Base-by-base conservation (phyloP, 2,329 filamentous ascomycete genomes). In the Gremmenia infestans region DNA sequence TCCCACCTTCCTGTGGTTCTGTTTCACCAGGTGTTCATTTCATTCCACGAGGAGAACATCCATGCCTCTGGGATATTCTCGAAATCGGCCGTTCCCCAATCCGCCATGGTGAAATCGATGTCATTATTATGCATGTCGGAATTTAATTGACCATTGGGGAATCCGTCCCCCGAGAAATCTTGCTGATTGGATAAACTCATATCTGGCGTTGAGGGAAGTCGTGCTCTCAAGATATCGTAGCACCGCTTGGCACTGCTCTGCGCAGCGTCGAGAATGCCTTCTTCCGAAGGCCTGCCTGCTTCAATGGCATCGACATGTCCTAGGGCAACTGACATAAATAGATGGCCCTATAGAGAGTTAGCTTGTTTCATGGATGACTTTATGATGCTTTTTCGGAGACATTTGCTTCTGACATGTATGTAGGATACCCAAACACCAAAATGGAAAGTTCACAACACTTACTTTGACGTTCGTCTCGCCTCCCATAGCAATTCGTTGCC, bases 391-490 rank as follows among this genome's bases (percentile, higher is more conserved):
- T 12, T 4, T 9, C 28, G 28, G 28, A 32, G 8, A 32, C 28
- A 32, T 11, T 32, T 32, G 3, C 28, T 32, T 32, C 9, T 8
- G 4, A 32, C 28, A 32, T 32, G 28, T 32, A 32, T 32, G 28
- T 12, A 32, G 25, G 28, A 32, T 32, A 12, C 28, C 28, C 28
- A 32, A 32, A 32, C 28, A 32, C 8, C 28, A 11, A 32, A 12
- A 32, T 12, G 9, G 28, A 32, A 12, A 32, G 28, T 9, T 32
- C 3, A 11, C 28, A 32, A 4, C 28, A 12, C 28, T 9, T 32
- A 32, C 28, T 63, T 78, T 78, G 48, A 77, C 69, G 22, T 77
- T 78, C 1, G 74, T 77, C 58, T 78, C 76, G 4, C 71, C 45
- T 4, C 23, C 73, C 9, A 68, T 61, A 0, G 65, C 65, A 42